These are phyloP conservation scores for Sergeia podlipaevii DNA, from an alignment of 208 protist genomes.

Conservation along the genomic window DNA sequence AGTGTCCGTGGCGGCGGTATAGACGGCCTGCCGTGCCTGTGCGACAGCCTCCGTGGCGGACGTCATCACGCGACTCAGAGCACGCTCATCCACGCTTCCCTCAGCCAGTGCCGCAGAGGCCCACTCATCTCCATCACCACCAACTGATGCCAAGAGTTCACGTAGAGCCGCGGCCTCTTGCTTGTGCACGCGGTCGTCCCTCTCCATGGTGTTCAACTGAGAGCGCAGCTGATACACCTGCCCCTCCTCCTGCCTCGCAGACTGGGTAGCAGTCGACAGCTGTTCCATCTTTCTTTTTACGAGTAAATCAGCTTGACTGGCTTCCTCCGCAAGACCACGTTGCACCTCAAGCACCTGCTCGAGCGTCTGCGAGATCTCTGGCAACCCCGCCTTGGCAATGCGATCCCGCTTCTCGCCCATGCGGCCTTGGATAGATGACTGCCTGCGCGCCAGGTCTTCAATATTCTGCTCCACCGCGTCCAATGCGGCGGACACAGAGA, in stretches of 20 bases:
- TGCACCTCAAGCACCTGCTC: constrained; percentile 46
- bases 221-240: constrained; percentile 28
- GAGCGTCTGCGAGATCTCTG: constrained; percentile 26
- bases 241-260: constrained; percentile 27
- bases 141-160: constrained; percentile 15
- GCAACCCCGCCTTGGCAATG: constrained; percentile 17
- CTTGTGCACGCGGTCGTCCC: constrained; percentile 45
- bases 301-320: constrained; percentile 25
- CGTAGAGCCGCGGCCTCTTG: constrained; percentile 28
- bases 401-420: constrained; percentile 65
- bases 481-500: constrained; percentile 35
- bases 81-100: constrained; percentile 42
- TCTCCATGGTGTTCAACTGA: constrained; percentile 39
- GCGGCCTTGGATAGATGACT: constrained; percentile 49
- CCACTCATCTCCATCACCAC: constrained; percentile 14
- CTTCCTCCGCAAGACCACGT: constrained; percentile 24
- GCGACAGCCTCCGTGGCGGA: constrained; percentile 20
- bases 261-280: constrained; percentile 20
- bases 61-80: constrained; percentile 20
- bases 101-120: constrained; percentile 32
- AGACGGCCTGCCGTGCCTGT: constrained; percentile 2
- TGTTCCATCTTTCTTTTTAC: constrained; percentile 20
- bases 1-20: constrained; percentile 1
- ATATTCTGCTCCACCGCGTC: constrained; percentile 49
- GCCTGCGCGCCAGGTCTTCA: constrained; percentile 47